Evolutionary conservation across 2,329 filamentous ascomycete species (phyloP).

Genomic region (Curvularia hawaiiensis): DNA sequence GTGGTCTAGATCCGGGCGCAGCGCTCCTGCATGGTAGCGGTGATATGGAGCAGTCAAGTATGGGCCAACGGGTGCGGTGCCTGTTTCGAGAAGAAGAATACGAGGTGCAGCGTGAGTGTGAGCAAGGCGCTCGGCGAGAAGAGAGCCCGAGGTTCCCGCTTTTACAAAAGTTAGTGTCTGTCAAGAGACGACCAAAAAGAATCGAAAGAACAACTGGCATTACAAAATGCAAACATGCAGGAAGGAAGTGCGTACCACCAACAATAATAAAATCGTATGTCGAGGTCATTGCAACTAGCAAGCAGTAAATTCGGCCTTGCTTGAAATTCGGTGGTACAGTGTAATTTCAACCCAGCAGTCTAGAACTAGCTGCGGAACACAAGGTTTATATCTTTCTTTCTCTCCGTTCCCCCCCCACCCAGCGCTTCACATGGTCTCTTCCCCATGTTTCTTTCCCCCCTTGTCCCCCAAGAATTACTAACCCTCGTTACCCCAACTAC

Average conservation of each 20-base stretch:
- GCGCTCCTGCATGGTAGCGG: slow-evolving; percentile 53
- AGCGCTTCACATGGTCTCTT: not conserved
- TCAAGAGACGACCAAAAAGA: not conserved
- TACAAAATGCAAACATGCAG: not conserved
- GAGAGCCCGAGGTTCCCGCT: slow-evolving; percentile 66
- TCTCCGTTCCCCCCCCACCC: not conserved
- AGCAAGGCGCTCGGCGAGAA: slow-evolving; percentile 61
- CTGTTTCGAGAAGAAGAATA: slow-evolving; percentile 67
- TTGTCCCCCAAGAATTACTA: not conserved
- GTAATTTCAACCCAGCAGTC: not conserved
- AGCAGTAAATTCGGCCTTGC: no score
- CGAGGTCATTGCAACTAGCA: slow-evolving; percentile 17
- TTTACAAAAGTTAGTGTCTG: not conserved
- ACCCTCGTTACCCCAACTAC: not conserved
- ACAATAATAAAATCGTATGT: slow-evolving; percentile 50
- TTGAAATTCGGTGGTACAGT: not conserved
- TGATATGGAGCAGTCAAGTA: slow-evolving; percentile 55
- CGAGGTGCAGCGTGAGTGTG: slow-evolving; percentile 53
- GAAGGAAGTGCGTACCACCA: slow-evolving; percentile 35
- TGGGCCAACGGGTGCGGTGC: slow-evolving; percentile 56
- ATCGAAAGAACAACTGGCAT: not conserved
- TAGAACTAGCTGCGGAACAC: not conserved
- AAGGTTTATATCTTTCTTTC: not conserved
- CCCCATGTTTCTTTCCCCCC: not conserved
- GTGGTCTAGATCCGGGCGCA: slow-evolving; percentile 58